phyloP scores from a whole-genome alignment of 2,329 filamentous ascomycete genomes.

The Akanthomyces lecanii region DNA sequence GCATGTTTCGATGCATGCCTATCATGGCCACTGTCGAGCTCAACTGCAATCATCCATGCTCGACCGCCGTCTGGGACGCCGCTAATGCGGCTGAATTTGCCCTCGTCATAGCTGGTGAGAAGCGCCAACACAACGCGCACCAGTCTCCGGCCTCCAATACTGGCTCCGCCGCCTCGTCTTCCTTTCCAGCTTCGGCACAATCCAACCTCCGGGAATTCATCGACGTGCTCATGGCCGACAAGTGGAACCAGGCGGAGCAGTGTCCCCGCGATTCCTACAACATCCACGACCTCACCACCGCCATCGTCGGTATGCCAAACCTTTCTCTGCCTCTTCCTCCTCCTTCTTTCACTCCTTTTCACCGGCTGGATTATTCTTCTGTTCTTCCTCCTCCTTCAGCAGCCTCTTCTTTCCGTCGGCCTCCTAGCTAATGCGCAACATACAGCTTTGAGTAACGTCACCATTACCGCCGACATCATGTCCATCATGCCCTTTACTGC shows the following conservation, averaged over 20 bases:
- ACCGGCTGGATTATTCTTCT: not conserved
- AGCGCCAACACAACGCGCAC: not conserved
- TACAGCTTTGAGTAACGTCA: slow-evolving; percentile 17
- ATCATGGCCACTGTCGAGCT: slow-evolving; percentile 24
- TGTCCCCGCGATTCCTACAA: slow-evolving; percentile 17
- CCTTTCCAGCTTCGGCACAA: not conserved
- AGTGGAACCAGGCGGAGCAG: slow-evolving; percentile 15
- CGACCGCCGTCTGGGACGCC: slow-evolving; percentile 25
- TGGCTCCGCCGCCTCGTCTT: not conserved
- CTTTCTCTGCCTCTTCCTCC: not conserved
- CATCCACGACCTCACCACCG: slow-evolving; percentile 14
- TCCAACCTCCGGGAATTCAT: slow-evolving; percentile 19
- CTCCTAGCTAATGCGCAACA: not conserved
- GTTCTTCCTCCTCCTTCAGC: not conserved
- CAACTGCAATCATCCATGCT: slow-evolving; percentile 24
- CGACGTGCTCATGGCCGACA: slow-evolving; percentile 21
- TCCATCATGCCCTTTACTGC: slow-evolving; percentile 17
- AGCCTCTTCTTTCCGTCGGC: not conserved
- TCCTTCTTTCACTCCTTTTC: not conserved
- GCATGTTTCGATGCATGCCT: slow-evolving; percentile 24
- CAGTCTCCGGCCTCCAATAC: not conserved
- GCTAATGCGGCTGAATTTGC: slow-evolving; percentile 20
- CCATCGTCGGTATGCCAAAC: slow-evolving; percentile 16
- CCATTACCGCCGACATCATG: slow-evolving; percentile 19
- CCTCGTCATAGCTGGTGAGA: not conserved